Conservation (phyloP, 2,329 filamentous ascomycete species). For the Lecanicillium sp. region DNA sequence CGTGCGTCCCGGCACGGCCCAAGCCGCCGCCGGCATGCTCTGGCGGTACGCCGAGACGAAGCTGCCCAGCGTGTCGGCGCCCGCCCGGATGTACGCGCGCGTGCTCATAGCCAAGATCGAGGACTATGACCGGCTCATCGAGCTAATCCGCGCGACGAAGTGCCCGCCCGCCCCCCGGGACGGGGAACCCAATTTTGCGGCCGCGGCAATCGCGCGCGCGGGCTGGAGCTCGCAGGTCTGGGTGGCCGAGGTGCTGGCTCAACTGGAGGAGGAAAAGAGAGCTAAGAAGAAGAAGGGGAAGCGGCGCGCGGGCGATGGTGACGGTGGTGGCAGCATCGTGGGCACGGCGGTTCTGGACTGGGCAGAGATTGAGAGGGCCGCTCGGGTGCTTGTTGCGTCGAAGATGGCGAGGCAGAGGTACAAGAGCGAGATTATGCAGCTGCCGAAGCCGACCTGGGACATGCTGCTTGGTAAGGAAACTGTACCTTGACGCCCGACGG, state of each 20-base stretch:
- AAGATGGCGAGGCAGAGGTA: constrained; percentile 12
- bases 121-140: constrained; percentile 1
- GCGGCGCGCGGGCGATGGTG: no score
- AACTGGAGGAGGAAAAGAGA: no score
- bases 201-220: neutral
- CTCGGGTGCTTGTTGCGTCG: neutral
- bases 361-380: neutral
- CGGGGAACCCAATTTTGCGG: no score
- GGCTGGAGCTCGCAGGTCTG: constrained; percentile 8
- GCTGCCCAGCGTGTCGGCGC: constrained; percentile 2
- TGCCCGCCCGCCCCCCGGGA: neutral
- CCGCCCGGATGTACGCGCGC: constrained; percentile 7
- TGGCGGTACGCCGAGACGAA: constrained; percentile 1
- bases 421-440: neutral
- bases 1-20: neutral
- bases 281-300: neutral
- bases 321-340: neutral
- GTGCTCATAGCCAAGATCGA: constrained; percentile 12
- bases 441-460: constrained; percentile 13
- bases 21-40: neutral
- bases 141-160: neutral
- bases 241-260: constrained; percentile 6
- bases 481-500: neutral
- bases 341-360: constrained; percentile 11
- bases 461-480: constrained; percentile 7